phyloP scores from a whole-genome alignment of 495 filamentous ascomycete species.

The Trichoderma parareesei region DNA sequence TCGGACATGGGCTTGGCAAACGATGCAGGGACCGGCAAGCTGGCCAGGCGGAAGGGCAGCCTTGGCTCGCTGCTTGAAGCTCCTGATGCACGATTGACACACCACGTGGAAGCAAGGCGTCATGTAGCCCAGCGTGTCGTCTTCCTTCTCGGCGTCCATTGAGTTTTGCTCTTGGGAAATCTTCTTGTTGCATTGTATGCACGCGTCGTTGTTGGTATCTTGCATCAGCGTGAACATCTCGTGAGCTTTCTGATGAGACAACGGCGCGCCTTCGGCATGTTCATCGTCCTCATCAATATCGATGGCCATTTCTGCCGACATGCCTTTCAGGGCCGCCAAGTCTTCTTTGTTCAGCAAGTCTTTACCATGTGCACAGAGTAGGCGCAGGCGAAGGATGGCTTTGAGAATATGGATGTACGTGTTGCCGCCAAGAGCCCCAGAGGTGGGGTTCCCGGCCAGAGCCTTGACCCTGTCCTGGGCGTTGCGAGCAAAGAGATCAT shows the following conservation, averaged over 20 bases:
- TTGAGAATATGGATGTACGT: slow-evolving; percentile 84
- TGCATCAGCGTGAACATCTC: slow-evolving; percentile 75
- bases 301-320: slow-evolving; percentile 74
- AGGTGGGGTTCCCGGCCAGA: slow-evolving; percentile 32
- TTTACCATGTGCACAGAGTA: slow-evolving; percentile 84
- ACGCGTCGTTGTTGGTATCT: slow-evolving; percentile 63
- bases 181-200: slow-evolving; percentile 57
- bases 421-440: slow-evolving; percentile 65
- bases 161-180: slow-evolving; percentile 46
- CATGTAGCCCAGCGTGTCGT: slow-evolving; percentile 62
- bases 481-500: slow-evolving; percentile 47
- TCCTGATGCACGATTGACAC: slow-evolving; percentile 62
- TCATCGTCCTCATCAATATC: slow-evolving; percentile 70
- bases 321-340: slow-evolving; percentile 65
- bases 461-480: slow-evolving; percentile 46
- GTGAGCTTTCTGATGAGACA: slow-evolving; percentile 61
- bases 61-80: slow-evolving; percentile 33
- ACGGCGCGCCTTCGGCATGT: slow-evolving; percentile 43
- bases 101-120: slow-evolving; percentile 77
- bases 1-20: slow-evolving; percentile 55
- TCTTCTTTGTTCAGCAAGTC: slow-evolving; percentile 81
- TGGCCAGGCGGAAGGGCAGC: slow-evolving; percentile 19
- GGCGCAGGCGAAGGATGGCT: slow-evolving; percentile 80
- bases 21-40: slow-evolving; percentile 43
- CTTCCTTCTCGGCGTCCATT: slow-evolving; percentile 44